A percentile compares a stretch with the other conserved stretches of the same genome.
These are phyloP conservation scores for Aegilops longissima DNA, from an alignment of 176 grass and related monocot genomes.

Conservation along the genomic window DNA sequence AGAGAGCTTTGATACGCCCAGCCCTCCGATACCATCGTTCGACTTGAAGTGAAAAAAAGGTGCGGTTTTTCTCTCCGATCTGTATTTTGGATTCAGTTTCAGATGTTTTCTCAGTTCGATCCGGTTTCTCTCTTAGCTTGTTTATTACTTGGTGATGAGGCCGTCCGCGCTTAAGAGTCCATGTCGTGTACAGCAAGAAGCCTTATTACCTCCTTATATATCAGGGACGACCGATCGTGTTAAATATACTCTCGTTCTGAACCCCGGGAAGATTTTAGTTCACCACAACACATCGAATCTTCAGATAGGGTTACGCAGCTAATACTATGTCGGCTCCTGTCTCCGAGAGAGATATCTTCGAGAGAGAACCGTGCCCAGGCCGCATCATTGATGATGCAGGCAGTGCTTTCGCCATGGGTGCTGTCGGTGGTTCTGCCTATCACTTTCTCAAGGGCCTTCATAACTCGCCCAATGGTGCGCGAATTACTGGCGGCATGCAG, in stretches of 20 bases:
- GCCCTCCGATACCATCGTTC: slow-evolving; percentile 70
- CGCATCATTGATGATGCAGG: slow-evolving; percentile 41
- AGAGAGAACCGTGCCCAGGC: slow-evolving; percentile 37
- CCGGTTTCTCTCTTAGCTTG: background rate
- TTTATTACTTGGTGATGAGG: background rate
- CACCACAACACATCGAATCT: background rate
- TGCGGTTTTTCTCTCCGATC: slow-evolving; percentile 22
- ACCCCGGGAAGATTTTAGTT: background rate
- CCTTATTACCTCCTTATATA: background rate
- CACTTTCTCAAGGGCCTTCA: slow-evolving; percentile 53
- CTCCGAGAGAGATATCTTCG: background rate
- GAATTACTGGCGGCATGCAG: slow-evolving; percentile 34
- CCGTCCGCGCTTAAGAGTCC: background rate
- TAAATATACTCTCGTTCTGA: slow-evolving; percentile 1
- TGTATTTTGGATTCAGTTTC: background rate
- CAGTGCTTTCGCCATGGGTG: slow-evolving; percentile 32
- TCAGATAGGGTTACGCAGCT: background rate
- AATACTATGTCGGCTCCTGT: slow-evolving; percentile 14
- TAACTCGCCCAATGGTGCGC: slow-evolving; percentile 38
- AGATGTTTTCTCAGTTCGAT: background rate
- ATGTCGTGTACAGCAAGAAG: slow-evolving; percentile 20
- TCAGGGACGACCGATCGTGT: background rate
- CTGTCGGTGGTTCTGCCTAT: slow-evolving; percentile 44
- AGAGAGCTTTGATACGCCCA: slow-evolving; percentile 83
- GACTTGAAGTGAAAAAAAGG: slow-evolving; percentile 78